Percentiles rank a stretch among this genome's conserved stretches.
Conservation (phyloP, 2,329 filamentous ascomycete species). For the Pseudomassariella vexata region DNA sequence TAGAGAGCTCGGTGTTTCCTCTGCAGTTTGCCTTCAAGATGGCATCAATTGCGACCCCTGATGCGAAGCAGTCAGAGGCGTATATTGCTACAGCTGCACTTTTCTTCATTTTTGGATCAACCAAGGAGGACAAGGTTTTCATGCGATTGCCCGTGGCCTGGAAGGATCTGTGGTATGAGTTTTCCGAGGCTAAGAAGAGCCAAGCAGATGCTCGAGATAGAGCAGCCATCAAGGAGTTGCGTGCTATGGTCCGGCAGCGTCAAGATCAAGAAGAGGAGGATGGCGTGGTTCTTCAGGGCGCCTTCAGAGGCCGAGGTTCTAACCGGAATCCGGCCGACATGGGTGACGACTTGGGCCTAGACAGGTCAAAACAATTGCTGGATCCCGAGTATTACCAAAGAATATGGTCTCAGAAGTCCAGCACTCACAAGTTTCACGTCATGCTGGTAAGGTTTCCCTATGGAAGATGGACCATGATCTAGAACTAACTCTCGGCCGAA, state of each 20-base stretch:
- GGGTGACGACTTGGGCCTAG: conserved; percentile 40
- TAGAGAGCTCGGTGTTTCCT: conserved; percentile 40
- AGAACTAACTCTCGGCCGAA: conserved; percentile 12
- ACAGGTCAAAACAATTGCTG: conserved; percentile 32
- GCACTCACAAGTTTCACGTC: conserved; percentile 58
- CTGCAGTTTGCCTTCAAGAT: conserved; percentile 65
- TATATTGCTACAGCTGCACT: conserved; percentile 78
- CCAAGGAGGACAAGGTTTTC: conserved; percentile 81
- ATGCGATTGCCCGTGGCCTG: conserved; percentile 72
- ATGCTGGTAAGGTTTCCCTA: conserved; percentile 62
- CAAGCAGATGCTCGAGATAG: conserved; percentile 68
- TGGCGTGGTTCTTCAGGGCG: conserved; percentile 69
- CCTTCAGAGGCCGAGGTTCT: conserved; percentile 59
- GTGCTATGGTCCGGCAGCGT: conserved; percentile 62
- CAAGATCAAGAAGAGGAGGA: conserved; percentile 66
- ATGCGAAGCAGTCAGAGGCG: conserved; percentile 75
- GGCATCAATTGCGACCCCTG: conserved; percentile 66
- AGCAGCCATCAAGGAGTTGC: conserved; percentile 59
- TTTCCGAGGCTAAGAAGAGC: conserved; percentile 64
- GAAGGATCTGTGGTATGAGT: conserved; percentile 81
- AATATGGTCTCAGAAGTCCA: conserved; percentile 55
- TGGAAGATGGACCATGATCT: not conserved
- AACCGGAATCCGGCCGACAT: conserved; percentile 41
- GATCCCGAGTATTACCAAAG: conserved; percentile 46
- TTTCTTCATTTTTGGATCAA: conserved; percentile 70